These are phyloP conservation scores for Neurospora cerealis DNA, from an alignment of 495 filamentous ascomycete species.

Conservation along the genomic window DNA sequence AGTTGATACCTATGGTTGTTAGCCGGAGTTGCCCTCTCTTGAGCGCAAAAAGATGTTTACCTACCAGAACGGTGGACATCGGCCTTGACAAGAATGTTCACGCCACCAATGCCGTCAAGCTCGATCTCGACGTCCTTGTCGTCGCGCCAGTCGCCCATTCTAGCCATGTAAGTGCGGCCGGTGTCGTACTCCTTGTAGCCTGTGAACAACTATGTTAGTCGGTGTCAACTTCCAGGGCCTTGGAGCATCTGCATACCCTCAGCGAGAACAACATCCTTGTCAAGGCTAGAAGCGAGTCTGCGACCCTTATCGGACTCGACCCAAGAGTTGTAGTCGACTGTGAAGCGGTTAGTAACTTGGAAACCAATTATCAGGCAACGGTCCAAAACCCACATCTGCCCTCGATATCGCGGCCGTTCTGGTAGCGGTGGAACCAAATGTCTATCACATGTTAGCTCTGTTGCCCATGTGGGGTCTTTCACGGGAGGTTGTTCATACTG, in stretches of 20 bases:
- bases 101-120: slow-evolving; percentile 92
- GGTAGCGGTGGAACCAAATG: slow-evolving; percentile 95
- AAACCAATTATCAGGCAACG: neutral
- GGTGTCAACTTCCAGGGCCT: neutral
- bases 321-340: slow-evolving; percentile 99
- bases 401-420: slow-evolving; percentile 76
- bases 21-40: neutral
- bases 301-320: slow-evolving; percentile 80
- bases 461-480: neutral
- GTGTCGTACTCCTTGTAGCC: slow-evolving; percentile 91
- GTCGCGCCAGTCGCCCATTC: slow-evolving; percentile 82
- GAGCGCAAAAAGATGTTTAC: slow-evolving; percentile 5
- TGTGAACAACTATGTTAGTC: slow-evolving; percentile 18
- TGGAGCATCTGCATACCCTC: slow-evolving; percentile 49
- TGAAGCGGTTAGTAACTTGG: slow-evolving; percentile 8
- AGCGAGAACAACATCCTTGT: slow-evolving; percentile 71
- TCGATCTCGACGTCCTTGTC: slow-evolving; percentile 85
- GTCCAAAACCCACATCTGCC: slow-evolving; percentile 65
- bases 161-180: slow-evolving; percentile 73
- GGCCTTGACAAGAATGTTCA: slow-evolving; percentile 94
- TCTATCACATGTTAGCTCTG: slow-evolving; percentile 47
- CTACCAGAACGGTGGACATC: slow-evolving; percentile 91
- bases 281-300: slow-evolving; percentile 58
- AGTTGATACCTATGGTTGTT: slow-evolving; percentile 69
- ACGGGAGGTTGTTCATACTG: slow-evolving; percentile 49